phyloP scores from a whole-genome alignment of 2,329 filamentous ascomycete species.

The Akanthomyces uredinophilus region DNA sequence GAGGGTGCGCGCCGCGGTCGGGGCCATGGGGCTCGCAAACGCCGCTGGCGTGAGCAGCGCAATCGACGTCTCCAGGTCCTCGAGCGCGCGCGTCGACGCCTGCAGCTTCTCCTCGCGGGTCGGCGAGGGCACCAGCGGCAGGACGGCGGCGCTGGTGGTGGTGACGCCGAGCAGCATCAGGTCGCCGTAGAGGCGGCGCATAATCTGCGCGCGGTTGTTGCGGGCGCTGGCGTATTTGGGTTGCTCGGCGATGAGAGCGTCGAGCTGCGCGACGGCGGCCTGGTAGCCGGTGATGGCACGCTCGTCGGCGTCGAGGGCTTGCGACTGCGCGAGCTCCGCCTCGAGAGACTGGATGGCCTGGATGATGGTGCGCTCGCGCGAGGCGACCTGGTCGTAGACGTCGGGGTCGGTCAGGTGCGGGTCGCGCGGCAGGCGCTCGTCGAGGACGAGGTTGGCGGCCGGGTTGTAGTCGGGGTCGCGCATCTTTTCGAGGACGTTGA shows the following conservation, averaged over 20 bases:
- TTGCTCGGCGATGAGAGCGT: slow-evolving; percentile 49
- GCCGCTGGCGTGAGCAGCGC: slow-evolving; percentile 50
- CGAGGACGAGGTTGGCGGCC: slow-evolving; percentile 47
- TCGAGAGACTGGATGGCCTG: slow-evolving; percentile 51
- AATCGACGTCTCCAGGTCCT: slow-evolving; percentile 55
- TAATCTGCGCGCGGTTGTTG: slow-evolving; percentile 69
- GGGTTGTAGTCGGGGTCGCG: slow-evolving; percentile 61
- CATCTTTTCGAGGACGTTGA: slow-evolving; percentile 61
- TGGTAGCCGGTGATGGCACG: slow-evolving; percentile 41
- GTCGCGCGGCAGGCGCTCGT: slow-evolving; percentile 50
- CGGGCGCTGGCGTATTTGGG: slow-evolving; percentile 67
- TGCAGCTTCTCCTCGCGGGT: slow-evolving; percentile 32
- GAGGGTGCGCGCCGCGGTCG: slow-evolving; percentile 59
- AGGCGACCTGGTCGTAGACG: slow-evolving; percentile 47
- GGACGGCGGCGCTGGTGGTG: slow-evolving; percentile 30
- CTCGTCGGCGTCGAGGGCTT: slow-evolving; percentile 31
- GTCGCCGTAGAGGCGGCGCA: slow-evolving; percentile 59
- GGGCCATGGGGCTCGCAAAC: slow-evolving; percentile 51
- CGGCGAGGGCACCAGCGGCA: slow-evolving; percentile 37
- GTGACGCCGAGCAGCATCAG: slow-evolving; percentile 44
- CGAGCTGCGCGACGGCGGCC: slow-evolving; percentile 44
- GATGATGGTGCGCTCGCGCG: slow-evolving; percentile 50
- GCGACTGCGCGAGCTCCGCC: slow-evolving; percentile 42
- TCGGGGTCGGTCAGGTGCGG: slow-evolving; percentile 48
- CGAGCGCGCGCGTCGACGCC: slow-evolving; percentile 39